Evolutionary conservation across 805 yeast species (phyloP), one percentile per base, ranked within the genome.

Genomic region (Gaillardinia entomophila): DNA sequence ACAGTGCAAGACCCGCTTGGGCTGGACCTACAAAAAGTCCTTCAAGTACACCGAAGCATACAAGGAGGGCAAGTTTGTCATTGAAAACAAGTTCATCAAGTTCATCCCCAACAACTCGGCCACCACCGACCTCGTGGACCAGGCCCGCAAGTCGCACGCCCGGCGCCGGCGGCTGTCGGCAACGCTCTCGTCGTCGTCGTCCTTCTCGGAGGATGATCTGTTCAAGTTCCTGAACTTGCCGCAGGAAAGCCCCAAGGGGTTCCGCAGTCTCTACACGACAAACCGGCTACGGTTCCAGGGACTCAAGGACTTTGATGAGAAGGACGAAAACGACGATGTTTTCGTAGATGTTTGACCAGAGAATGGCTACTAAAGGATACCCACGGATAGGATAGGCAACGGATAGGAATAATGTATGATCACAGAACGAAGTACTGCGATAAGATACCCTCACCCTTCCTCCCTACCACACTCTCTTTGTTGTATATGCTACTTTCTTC

Each of bases 51-150:
- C 53, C 26, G 68, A 66, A 39, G 42, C 50, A 14, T 66, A 66
- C 41, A 66, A 66, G 37, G 72, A 66, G 45, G 68, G 70, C 27
- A 66, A 66, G 45, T 66, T 49, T 42, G 72, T 66, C 29, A 62
- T 66, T 42, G 72, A 66, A 45, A 49, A 53, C 24, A 49, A 52
- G 27, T 66, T 37, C 43, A 51, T 66, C 12, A 49, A 51, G 32
- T 49, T 54, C 32, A 57, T 64, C 20, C 49, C 60, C 29, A 64
- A 63, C 38, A 55, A 59, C 39, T 49, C 57, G 14, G 47, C 63
- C 12, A 58, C 61, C 12, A 49, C 57, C n/a, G 38, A 37, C 11
- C 49, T 66, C 28, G 40, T 53, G 13, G 61, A 58, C 31, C 54
- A 58, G 31, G 68, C 65, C 3, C 47, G 47, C 29, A 43, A 44